A percentile compares a stretch with the other conserved stretches of the same genome.
Conservation (phyloP, 257 asterid genomes). For the Penstemon newberryi region DNA sequence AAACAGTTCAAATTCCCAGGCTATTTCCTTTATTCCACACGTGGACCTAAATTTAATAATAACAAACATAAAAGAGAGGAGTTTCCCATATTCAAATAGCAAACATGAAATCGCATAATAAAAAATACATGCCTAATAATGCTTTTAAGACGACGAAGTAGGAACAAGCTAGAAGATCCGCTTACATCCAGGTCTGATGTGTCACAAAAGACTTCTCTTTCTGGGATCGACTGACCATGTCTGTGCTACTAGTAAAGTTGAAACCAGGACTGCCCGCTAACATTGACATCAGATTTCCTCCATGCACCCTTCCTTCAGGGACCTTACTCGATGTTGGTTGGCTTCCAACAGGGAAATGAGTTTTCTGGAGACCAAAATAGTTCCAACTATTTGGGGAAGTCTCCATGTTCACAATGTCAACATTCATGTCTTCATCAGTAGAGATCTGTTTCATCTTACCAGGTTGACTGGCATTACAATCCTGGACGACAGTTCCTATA, state of each 20-base stretch:
- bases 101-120: slow-evolving; percentile 22
- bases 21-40: slow-evolving; percentile 42
- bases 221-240: slow-evolving; percentile 40
- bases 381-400: slow-evolving; percentile 38
- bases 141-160: slow-evolving; percentile 10
- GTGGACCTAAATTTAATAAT: slow-evolving; percentile 25
- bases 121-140: slow-evolving; percentile 20
- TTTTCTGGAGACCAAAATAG: slow-evolving; percentile 30
- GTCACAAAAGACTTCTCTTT: slow-evolving; percentile 42
- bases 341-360: slow-evolving; percentile 34
- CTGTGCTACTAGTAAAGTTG: slow-evolving; percentile 34
- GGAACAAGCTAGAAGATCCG: slow-evolving; percentile 23
- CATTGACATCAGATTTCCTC: slow-evolving; percentile 80
- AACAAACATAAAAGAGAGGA: slow-evolving; percentile 27
- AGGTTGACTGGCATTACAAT: slow-evolving; percentile 33
- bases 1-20: neutral
- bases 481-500: slow-evolving; percentile 45
- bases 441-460: slow-evolving; percentile 39
- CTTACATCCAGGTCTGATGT: slow-evolving; percentile 58
- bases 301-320: slow-evolving; percentile 96
- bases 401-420: slow-evolving; percentile 34
- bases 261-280: slow-evolving; percentile 41
- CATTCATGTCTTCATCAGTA: slow-evolving; percentile 37
- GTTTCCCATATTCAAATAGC: slow-evolving; percentile 29
- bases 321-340: slow-evolving; percentile 37